These are phyloP conservation scores for Colletotrichum liaoningense DNA, from an alignment of 2,329 filamentous ascomycete genomes.

Conservation along the genomic window DNA sequence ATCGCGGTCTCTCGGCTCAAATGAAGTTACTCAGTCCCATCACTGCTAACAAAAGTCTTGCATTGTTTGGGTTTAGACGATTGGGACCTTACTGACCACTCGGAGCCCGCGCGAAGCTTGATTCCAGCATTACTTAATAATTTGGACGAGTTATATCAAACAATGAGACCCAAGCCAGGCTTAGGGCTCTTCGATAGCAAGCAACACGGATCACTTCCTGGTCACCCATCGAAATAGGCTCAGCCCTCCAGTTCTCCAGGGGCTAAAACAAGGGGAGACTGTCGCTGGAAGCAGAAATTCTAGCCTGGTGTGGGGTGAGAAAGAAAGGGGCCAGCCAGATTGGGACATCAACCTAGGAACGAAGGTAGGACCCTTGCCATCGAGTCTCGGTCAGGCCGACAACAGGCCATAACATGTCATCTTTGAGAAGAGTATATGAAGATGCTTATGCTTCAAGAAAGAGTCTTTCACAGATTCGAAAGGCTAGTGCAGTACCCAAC, in stretches of 20 bases:
- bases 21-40: no score
- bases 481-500: no score
- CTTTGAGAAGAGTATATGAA: no score
- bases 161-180: neutral
- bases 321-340: neutral
- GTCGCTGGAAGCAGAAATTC: conserved; percentile 5
- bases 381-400: neutral
- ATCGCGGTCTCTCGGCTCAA: no score
- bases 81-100: no score
- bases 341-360: neutral
- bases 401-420: neutral
- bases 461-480: no score
- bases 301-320: neutral
- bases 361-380: neutral
- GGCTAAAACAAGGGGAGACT: neutral
- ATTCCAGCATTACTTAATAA: no score
- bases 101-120: no score
- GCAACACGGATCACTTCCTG: neutral
- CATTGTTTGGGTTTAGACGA: no score
- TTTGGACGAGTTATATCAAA: no score
- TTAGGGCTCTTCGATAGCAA: neutral
- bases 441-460: no score
- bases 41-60: no score
- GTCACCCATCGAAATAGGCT: neutral
- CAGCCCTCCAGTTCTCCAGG: neutral